Evolutionary conservation across 2,329 filamentous ascomycete genomes (phyloP).

Genomic region (Phaeomoniella chlamydospora): DNA sequence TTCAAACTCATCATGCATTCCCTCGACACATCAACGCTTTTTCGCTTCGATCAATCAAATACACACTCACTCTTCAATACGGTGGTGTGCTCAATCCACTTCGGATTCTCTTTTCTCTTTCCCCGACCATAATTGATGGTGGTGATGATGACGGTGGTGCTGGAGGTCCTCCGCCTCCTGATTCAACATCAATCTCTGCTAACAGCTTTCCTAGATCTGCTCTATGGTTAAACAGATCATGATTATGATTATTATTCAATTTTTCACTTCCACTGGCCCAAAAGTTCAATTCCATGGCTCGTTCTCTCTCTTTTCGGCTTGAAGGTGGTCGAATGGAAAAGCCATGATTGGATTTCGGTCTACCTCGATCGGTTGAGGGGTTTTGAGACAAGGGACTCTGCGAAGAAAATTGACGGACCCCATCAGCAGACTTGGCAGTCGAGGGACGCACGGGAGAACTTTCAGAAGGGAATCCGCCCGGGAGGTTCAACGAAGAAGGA

Average conservation of each 20-base stretch:
- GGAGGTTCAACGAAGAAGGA: constrained; percentile 23
- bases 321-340: not conserved
- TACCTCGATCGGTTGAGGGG: not conserved
- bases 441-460: constrained; percentile 15
- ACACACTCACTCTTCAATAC: not conserved
- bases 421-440: not conserved
- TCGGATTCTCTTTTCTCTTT: not conserved
- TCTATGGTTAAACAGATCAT: not conserved
- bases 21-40: no score
- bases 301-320: not conserved
- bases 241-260: no score
- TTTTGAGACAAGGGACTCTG: no score
- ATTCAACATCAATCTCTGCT: not conserved
- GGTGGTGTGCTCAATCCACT: not conserved
- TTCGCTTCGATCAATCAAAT: no score
- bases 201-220: not conserved
- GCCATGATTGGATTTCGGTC: not conserved
- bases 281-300: not conserved
- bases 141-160: no score
- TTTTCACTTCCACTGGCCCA: not conserved
- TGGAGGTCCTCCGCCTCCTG: not conserved
- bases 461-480: constrained; percentile 25
- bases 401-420: not conserved
- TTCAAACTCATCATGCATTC: no score
- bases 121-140: no score